Evolutionary conservation across 225 moss, liverwort and hornwort species (phyloP), one percentile per base, ranked within the genome.

Genomic region (Neckera pumila): DNA sequence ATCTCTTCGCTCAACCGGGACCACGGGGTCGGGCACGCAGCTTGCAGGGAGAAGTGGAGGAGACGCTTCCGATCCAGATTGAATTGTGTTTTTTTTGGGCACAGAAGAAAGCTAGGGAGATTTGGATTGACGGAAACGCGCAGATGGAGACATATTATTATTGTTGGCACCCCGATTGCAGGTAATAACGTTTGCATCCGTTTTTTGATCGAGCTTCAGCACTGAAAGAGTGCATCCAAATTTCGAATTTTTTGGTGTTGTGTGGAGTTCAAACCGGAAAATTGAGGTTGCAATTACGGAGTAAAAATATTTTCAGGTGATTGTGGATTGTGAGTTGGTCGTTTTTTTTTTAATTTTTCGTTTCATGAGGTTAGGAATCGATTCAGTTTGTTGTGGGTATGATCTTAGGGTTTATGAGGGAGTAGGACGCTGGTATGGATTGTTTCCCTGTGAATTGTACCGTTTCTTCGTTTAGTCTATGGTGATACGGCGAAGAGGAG

Each of bases 61-160:
- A 83, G 90, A 87, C 87, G 82, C 83, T 90, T 90, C 63, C 83
- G 71, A 90, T 87, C 86, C 62, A 84, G 87, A 87, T 87, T 87
- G 49, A 23, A 83, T 61, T 51, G 47, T 38, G 23, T 43, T 15
- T 45, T 20, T 47, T 38, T 10, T 28, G 6, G 13, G 2, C 21
- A 20, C 54, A 40, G 82, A 51, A 40, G 82, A 51, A 25, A 38
- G 65, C 27, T 83, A 51, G 61, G 15, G 62, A 79, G 87, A 71
- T 87, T 42, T 31, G 83, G 43, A 62, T 61, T 54, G 78, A 66
- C 74, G 30, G 5, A 0, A 12, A 8, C 47, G 53, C 47, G 66
- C 31, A 42, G 83, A 40, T 30, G 78, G 30, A 11, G 51, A 54
- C 26, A 0, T 31, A 20, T 27, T 80, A 0, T 13, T 49, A 20